Evolutionary conservation across 2,329 filamentous ascomycete species (phyloP), one percentile per base, ranked within the genome.

Genomic region (Colletotrichum magnum): DNA sequence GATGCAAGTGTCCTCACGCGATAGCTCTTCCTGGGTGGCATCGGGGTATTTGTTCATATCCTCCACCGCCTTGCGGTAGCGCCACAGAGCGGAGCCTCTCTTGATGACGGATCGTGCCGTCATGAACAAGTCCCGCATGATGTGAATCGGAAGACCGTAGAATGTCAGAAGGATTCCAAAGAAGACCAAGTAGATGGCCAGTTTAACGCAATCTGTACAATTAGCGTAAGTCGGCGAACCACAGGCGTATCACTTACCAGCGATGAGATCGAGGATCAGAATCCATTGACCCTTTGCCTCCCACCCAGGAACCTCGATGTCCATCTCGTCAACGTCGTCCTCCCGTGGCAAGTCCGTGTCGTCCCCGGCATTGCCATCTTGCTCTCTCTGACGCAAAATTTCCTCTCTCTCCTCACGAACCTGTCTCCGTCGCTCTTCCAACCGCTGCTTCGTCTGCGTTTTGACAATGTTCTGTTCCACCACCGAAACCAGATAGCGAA

Each of bases 31-130:
- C 2, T 89, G 87, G 1, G 93, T 97, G 1, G 96, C 96, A 78
- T 99, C 96, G 5, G 93, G 93, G 77, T 98, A 98, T 69, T 89
- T 89, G 77, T 97, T 96, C 94, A 99, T 98, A 77, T 98, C 94
- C 73, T 92, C 89, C 3, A 97, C 94, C 2, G 96, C 96, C 75
- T 94, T 94, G 66, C 95, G 91, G 79, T 98, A 99, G 69, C 94
- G 91, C 72, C 97, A 83, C 73, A 98, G 93, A 73, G 97, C 95
- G 71, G 91, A 88, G n/a, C 98, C 89, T 12, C 95, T 89, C 82
- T 96, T 97, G 71, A 94, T 87, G 79, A 99, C 98, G 3, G 95
- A 97, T 59, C 95, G 89, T 58, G 95, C 92, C 0, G 96, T 98
- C 82, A 99, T 90, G 81, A 98, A 97, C 24, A 98, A 89, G 78